These are phyloP conservation scores for Hypoxylon perforatum DNA, from an alignment of 495 filamentous ascomycete genomes.

Conservation along the genomic window DNA sequence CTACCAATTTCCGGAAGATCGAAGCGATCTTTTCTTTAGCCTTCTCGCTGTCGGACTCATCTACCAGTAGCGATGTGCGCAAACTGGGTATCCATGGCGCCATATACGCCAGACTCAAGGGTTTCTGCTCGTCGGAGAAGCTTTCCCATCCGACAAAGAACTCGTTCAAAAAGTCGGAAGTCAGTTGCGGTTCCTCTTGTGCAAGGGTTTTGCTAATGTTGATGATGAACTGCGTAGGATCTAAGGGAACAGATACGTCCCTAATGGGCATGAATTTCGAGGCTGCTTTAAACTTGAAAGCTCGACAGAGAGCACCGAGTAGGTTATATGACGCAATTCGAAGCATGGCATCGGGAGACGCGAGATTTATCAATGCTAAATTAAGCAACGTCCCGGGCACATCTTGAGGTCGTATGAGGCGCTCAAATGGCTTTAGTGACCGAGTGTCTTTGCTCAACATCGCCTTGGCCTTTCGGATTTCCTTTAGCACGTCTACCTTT, in stretches of 20 bases:
- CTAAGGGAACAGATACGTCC: slow-evolving; percentile 67
- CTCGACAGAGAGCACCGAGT: slow-evolving; percentile 69
- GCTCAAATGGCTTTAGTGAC: slow-evolving; percentile 65
- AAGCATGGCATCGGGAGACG: slow-evolving; percentile 65
- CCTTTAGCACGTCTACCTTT: slow-evolving; percentile 69
- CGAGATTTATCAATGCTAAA: slow-evolving; percentile 71
- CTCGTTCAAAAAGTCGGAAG: slow-evolving; percentile 72
- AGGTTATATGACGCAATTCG: slow-evolving; percentile 72
- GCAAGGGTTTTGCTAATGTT: slow-evolving; percentile 71
- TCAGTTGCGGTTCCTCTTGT: slow-evolving; percentile 70
- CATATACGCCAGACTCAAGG: slow-evolving; percentile 73
- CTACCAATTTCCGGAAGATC: slow-evolving; percentile 72
- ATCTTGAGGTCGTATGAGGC: slow-evolving; percentile 72
- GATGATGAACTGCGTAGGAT: slow-evolving; percentile 70
- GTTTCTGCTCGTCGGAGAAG: slow-evolving; percentile 69
- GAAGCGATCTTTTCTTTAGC: slow-evolving; percentile 68
- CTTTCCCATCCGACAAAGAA: slow-evolving; percentile 77
- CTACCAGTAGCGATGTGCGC: slow-evolving; percentile 64
- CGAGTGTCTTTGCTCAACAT: slow-evolving; percentile 70
- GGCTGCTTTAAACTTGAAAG: slow-evolving; percentile 71
- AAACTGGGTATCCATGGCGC: slow-evolving; percentile 71
- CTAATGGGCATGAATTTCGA: slow-evolving; percentile 68
- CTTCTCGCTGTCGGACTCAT: slow-evolving; percentile 69
- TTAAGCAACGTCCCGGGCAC: slow-evolving; percentile 74
- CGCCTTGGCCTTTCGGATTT: slow-evolving; percentile 67